Percentiles rank a stretch among this genome's conserved stretches.
Conservation (phyloP, 352 stramenopile genomes). For the Globisporangium perplexum region DNA sequence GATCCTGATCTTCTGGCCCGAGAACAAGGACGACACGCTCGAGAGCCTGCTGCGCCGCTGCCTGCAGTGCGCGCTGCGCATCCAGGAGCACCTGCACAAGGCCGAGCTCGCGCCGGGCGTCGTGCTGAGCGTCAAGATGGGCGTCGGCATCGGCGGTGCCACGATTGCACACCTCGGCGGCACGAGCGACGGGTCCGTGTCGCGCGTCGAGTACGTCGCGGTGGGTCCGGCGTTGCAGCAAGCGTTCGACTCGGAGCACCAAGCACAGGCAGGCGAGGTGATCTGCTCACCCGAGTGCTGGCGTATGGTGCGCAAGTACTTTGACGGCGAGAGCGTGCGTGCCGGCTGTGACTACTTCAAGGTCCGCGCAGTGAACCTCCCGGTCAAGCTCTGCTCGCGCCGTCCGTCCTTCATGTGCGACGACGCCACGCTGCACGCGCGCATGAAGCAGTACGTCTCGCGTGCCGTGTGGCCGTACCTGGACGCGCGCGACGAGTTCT, state of each 20-base stretch:
- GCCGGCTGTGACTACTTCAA: conserved; percentile 42
- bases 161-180: conserved; percentile 89
- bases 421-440: conserved; percentile 71
- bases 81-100: conserved; percentile 88
- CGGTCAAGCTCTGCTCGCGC: conserved; percentile 62
- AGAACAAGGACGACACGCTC: conserved; percentile 88
- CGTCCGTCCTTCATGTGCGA: conserved; percentile 71
- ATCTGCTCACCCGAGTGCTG: conserved; percentile 86
- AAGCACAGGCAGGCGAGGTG: conserved; percentile 85
- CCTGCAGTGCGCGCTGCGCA: conserved; percentile 86
- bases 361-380: conserved; percentile 43
- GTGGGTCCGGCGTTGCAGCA: conserved; percentile 89
- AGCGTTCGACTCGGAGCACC: conserved; percentile 86
- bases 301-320: conserved; percentile 56
- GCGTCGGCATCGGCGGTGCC: conserved; percentile 84
- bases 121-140: conserved; percentile 93
- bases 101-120: conserved; percentile 81
- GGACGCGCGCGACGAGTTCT: conserved; percentile 90
- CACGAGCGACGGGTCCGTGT: conserved; percentile 70
- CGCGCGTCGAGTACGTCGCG: conserved; percentile 90
- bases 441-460: conserved; percentile 91
- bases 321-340: conserved; percentile 43
- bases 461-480: conserved; percentile 90
- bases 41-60: conserved; percentile 72
- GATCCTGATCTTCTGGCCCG: conserved; percentile 93